Evolutionary conservation across 2,329 filamentous ascomycete species (phyloP), one percentile per base, ranked within the genome.

Genomic region (Blastomyces emzantsi): DNA sequence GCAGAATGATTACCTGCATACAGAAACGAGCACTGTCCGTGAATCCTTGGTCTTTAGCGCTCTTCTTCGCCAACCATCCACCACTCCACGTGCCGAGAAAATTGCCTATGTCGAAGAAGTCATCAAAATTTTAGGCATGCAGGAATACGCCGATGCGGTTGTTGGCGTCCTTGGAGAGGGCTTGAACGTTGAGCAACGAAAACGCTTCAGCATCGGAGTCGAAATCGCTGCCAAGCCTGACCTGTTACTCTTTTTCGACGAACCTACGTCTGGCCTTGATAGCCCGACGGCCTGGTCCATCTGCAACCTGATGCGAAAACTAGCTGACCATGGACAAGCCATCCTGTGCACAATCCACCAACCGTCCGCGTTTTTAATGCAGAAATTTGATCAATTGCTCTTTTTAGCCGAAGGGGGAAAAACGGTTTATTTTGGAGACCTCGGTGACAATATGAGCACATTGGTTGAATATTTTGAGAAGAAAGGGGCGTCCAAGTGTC

Each of bases 301-400:
- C 73, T 83, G 91, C 59, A 88, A 91, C 73, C 83, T 97, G 15
- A 84, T 97, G 59, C 89, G 95, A 76, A 96, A 95, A 77, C 82
- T 97, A 43, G 92, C 91, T 69, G 89, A 94, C 75, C 89, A 87
- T 66, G 92, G 93, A 19, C 90, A 95, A 74, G 92, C 93, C 60
- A 90, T 97, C 76, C 85, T 97, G 22, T 96, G 92, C 79, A 97
- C 93, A 0, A 97, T 97, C 66, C 93, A 97, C 75, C 93, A 97
- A 76, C 93, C 93, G n/a, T 96, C 90, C 11, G 92, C 92, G 30
- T 92, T 96, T 84, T 82, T 97, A 63, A 96, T 97, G 81, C 90
- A 96, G 74, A 88, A 90, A 65, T 97, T 88, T 62, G 86, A 88
- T 65, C 81, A 82, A 0, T 75, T 88, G 2, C 76, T 88, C 0